Conservation (phyloP, 2,329 filamentous ascomycete genomes). For the Pleoardoris graminearum region DNA sequence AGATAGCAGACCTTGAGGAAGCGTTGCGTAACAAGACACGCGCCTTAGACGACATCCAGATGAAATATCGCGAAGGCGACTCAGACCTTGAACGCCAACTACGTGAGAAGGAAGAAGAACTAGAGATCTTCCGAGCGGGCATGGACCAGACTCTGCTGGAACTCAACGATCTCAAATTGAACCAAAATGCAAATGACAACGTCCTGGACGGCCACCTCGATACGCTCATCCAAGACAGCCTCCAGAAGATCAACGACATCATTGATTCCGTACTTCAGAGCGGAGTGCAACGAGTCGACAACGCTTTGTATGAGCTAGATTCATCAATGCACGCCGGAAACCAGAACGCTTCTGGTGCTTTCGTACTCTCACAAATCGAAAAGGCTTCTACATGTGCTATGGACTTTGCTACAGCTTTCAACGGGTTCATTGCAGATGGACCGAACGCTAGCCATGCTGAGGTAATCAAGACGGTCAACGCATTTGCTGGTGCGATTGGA, state of each 20-base stretch:
- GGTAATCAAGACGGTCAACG: constrained; percentile 88
- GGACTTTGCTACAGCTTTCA: constrained; percentile 97
- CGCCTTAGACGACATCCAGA: constrained; percentile 79
- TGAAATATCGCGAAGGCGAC: constrained; percentile 76
- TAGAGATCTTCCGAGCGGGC: constrained; percentile 96
- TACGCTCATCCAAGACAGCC: constrained; percentile 79
- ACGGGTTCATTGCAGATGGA: constrained; percentile 96
- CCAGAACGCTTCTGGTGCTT: constrained; percentile 93
- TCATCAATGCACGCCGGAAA: constrained; percentile 98
- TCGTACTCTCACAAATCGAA: constrained; percentile 94
- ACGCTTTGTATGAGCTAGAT: constrained; percentile 95
- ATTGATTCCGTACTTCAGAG: constrained; percentile 95
- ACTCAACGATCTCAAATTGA: constrained; percentile 78
- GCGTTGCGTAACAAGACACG: constrained; percentile 84
- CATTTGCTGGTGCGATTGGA: constrained; percentile 86
- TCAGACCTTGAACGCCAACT: constrained; percentile 84
- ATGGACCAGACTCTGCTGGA: constrained; percentile 96
- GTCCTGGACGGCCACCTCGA: constrained; percentile 91
- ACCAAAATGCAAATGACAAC: constrained; percentile 67
- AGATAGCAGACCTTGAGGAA: constrained; percentile 96
- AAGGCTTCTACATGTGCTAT: constrained; percentile 93
- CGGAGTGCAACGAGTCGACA: constrained; percentile 90
- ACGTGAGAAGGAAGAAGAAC: constrained; percentile 93
- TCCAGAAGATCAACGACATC: constrained; percentile 94
- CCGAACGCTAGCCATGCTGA: constrained; percentile 87